Evolutionary conservation across 2,329 filamentous ascomycete genomes (phyloP), one percentile per base, ranked within the genome.

Genomic region (Alternaria hordeiaustralica): DNA sequence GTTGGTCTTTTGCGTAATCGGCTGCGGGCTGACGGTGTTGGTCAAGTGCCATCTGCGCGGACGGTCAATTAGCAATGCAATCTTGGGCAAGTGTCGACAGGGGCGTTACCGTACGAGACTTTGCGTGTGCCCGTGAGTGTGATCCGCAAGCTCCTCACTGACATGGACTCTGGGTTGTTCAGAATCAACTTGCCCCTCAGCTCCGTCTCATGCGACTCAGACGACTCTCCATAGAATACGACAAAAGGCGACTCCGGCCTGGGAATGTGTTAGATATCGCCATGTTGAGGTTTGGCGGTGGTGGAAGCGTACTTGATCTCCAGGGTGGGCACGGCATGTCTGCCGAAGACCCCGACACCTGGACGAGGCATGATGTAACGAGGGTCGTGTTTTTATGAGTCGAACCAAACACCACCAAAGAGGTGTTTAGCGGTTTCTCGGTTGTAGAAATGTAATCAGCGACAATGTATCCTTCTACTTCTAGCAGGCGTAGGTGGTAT

Each of bases 201-300:
- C 71, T 83, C 83, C 65, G 82, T 76, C 28, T 78, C 72, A 57
- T 80, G 76, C 44, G 82, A 79, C 66, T 84, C 83, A 55, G 83
- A 80, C 60, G 82, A 78, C 68, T 81, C 78, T 71, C 84, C 84
- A 67, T 84, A 79, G 75, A 85, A 84, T 65, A 85, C 83, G 26
- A 85, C 80, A 69, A 85, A 85, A 20, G 82, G 80, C 30, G 79
- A 81, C 63, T 83, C 80, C 36, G 83, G 83, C 61, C 81, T 83
- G 61, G 18, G 18, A 26, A 21, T 13, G 50, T 41, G 51, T 60
- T 61, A 60, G 45, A 36, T 25, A 47, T 46, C n/a, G 23, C 30
- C 44, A 55, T 41, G 56, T 21, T 15, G 41, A 53, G 47, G 28
- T 26, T 53, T 55, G 63, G 23, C 61, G 50, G 41, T 56, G 57